Base-by-base conservation (phyloP, 2,329 filamentous ascomycete genomes). In the Rasamsonia emersonii region DNA sequence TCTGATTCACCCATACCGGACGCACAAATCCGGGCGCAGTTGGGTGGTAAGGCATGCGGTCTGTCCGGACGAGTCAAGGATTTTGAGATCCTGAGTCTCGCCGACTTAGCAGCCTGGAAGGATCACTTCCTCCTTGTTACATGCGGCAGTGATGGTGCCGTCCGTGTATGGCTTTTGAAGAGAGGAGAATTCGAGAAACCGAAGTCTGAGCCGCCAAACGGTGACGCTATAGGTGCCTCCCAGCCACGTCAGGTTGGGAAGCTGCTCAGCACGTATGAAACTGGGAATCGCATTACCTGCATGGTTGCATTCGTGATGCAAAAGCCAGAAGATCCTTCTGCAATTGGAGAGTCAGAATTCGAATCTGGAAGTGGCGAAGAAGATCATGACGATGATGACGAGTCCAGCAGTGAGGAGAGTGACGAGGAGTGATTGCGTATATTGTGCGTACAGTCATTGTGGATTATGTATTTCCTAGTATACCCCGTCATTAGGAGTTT, bases 211-310 rank as follows among this genome's bases (percentile, higher is more conserved):
- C 36, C 37, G 19, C 33, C 32, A 8, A 44, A 46, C 18, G 25
- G 30, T 2, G 30, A 34, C 13, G n/a, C n/a, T n/a, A n/a, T n/a
- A n/a, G 30, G 39, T 10, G 35, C 40, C 9, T 35, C 45, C 11
- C 42, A 45, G 16, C 36, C 31, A 27, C 42, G 33, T 18, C 70
- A 75, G 40, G 57, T 83, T 14, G 86, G 84, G 18, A 70, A 62
- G 42, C 54, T 93, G 34, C 54, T 94, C 26, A 86, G 79, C 10
- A 77, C 73, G 18, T 91, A 91, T 50, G 81, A 88, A 58, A 94
- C 88, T 14, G 78, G 80, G 27, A 88, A 89, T 54, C 71, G 91
- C 35, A 86, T 96, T 44, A 96, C 88, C 21, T 96, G 91, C 54
- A 53, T 96, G 49, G 78, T 77, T 46, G 81, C 81, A 14, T 96